These are phyloP conservation scores for Eimeria falciformis DNA, from an alignment of 169 alveolate genomes.

Conservation along the genomic window DNA sequence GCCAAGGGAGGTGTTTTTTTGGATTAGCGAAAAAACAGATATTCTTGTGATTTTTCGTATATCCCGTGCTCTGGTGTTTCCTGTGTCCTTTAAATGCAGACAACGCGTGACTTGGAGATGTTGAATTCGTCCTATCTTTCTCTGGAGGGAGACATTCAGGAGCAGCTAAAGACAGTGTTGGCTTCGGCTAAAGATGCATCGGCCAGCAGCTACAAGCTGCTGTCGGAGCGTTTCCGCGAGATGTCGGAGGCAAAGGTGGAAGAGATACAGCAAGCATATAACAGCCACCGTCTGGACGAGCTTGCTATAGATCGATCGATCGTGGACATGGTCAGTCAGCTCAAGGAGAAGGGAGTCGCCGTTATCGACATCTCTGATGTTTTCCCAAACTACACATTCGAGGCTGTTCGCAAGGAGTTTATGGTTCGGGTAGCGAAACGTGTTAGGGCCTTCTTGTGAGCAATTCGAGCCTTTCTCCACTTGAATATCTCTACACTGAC, in stretches of 20 bases:
- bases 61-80: no score
- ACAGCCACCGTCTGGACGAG: constrained; percentile 1
- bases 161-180: background rate
- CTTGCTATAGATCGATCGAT: background rate
- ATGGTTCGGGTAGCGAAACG: background rate
- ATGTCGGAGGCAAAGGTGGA: background rate
- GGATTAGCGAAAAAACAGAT: no score
- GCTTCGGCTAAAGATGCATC: background rate
- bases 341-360: constrained; percentile 30
- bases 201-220: background rate
- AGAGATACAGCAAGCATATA: constrained; percentile 4
- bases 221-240: background rate
- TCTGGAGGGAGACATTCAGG: constrained; percentile 1
- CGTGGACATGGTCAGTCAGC: background rate
- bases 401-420: constrained; percentile 2
- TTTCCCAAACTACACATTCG: background rate
- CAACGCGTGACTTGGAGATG: background rate
- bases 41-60: no score
- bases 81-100: no score
- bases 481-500: no score
- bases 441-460: constrained; percentile 22
- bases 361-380: constrained; percentile 13
- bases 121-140: constrained; percentile 3
- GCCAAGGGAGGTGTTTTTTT: no score
- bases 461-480: background rate